Base-by-base conservation (phyloP, 2,329 filamentous ascomycete species). In the Ustulina deusta region DNA sequence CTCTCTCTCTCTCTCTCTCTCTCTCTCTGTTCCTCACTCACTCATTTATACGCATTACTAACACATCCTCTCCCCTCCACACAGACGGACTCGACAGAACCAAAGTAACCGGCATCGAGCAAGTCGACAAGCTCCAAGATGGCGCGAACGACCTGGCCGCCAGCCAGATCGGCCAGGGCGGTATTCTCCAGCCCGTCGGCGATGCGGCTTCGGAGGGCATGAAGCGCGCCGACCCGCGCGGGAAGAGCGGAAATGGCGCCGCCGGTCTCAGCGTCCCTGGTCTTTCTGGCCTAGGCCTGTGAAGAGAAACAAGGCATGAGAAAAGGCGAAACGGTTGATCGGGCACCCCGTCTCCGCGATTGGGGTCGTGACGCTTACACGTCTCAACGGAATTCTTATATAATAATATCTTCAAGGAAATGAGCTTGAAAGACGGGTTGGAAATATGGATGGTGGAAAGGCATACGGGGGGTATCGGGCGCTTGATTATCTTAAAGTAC, bases 121-220 rank as follows among this genome's bases (percentile, higher is more conserved):
- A 91, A 77, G 85, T 92, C 80, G 88, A 92, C 80, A 88, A 82
- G 49, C 83, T 92, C 40, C 90, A 93, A 79, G 90, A 91, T 78
- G 87, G 85, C 74, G 85, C 91, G 38, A 81, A 92, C 82, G 82
- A 84, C 78, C 83, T 90, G 61, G 89, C 86, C 9, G 82, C 84
- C 1, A 86, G 87, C 38, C 90, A 92, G 73, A 78, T 93, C 29
- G 91, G 91, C 51, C 86, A 92, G 72, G 90, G 89, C 68, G 91
- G 91, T 0, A 78, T 92, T 1, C 83, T 87, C 1, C 86, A 91
- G 74, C 89, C 89, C 5, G 78, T 90, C 60, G 90, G 90, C 68
- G 89, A 92, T 76, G 60, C 85, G 2, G 74, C 83, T 1, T 90
- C 87, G 25, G 89, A 92, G 74, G 90, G 89, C 29, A 75, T 90